Percentiles rank a stretch among this genome's conserved stretches.
phyloP scores from a whole-genome alignment of 1,284 basidiomycete genomes.

The Tylopilus orsonianus region DNA sequence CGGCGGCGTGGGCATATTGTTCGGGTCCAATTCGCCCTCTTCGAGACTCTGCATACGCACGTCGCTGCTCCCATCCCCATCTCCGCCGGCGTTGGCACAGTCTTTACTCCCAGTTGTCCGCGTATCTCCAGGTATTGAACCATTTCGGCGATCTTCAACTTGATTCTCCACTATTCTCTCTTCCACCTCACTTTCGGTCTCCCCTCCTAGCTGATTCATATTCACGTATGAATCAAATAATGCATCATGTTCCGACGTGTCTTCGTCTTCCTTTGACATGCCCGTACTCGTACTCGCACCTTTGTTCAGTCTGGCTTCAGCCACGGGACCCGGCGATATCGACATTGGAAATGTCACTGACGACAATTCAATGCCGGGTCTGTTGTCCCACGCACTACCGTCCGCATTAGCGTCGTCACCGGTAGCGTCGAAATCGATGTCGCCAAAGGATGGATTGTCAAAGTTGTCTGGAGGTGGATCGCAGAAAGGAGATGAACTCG shows the following conservation, averaged over 20 bases:
- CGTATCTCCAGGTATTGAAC: background rate
- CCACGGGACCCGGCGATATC: background rate
- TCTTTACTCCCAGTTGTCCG: background rate
- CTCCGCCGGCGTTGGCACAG: background rate
- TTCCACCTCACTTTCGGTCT: background rate
- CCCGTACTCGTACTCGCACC: background rate
- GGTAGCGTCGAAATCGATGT: slow-evolving; percentile 15
- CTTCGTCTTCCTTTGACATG: slow-evolving; percentile 8
- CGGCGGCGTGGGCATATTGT: background rate
- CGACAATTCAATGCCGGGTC: slow-evolving; percentile 8
- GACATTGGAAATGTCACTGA: background rate
- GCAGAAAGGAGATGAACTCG: slow-evolving; percentile 2
- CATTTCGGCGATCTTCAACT: background rate
- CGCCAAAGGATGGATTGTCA: slow-evolving; percentile 18
- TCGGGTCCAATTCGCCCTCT: slow-evolving; percentile 23
- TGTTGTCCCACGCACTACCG: slow-evolving; percentile 6
- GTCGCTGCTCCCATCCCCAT: slow-evolving; percentile 1
- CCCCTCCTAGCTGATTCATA: slow-evolving; percentile 22
- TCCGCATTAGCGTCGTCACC: background rate
- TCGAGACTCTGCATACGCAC: slow-evolving; percentile 11
- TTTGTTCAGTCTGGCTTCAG: too few species aligned
- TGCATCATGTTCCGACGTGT: slow-evolving; percentile 9
- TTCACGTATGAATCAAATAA: slow-evolving; percentile 31
- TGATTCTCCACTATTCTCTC: background rate
- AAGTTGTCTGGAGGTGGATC: slow-evolving; percentile 17